Conservation (phyloP, 2,329 filamentous ascomycete genomes). For the Canariomyces notabilis region DNA sequence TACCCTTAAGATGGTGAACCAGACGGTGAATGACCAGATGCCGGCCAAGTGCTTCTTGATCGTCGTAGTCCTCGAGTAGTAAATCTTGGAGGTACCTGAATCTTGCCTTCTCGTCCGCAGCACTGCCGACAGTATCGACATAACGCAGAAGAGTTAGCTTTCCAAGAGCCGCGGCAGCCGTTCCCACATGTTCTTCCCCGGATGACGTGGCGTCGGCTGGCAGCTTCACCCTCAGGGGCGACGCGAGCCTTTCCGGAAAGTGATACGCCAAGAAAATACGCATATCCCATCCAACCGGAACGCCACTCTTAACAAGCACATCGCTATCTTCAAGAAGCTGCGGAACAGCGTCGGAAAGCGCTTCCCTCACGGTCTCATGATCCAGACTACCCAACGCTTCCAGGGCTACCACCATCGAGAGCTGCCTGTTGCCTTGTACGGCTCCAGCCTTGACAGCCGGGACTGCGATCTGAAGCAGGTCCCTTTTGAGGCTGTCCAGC, state of each 20-base stretch:
- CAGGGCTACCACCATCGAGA: constrained; percentile 22
- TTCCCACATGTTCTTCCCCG: constrained; percentile 14
- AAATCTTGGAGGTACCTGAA: constrained; percentile 38
- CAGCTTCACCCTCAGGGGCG: constrained; percentile 33
- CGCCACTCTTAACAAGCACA: constrained; percentile 18
- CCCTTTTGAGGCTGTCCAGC: constrained; percentile 5
- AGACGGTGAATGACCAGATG: constrained; percentile 42
- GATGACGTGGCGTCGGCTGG: constrained; percentile 15
- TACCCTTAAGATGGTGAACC: constrained; percentile 37
- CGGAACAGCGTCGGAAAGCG: constrained; percentile 6
- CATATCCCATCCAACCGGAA: constrained; percentile 40
- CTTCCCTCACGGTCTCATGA: constrained; percentile 13
- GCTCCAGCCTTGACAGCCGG: constrained; percentile 10
- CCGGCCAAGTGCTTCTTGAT: constrained; percentile 35
- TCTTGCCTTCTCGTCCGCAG: constrained; percentile 26
- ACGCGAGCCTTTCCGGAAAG: constrained; percentile 31
- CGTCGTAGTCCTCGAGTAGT: constrained; percentile 29
- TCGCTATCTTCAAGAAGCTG: constrained; percentile 21
- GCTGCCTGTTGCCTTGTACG: constrained; percentile 11
- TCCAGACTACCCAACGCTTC: constrained; percentile 22
- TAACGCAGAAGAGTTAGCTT: constrained; percentile 27
- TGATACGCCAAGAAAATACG: constrained; percentile 40
- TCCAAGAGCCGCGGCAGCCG: constrained; percentile 26
- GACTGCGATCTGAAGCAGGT: constrained; percentile 11
- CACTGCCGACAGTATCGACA: constrained; percentile 25